phyloP scores from a whole-genome alignment of 2,329 filamentous ascomycete genomes.

The Diaporthe capsici region DNA sequence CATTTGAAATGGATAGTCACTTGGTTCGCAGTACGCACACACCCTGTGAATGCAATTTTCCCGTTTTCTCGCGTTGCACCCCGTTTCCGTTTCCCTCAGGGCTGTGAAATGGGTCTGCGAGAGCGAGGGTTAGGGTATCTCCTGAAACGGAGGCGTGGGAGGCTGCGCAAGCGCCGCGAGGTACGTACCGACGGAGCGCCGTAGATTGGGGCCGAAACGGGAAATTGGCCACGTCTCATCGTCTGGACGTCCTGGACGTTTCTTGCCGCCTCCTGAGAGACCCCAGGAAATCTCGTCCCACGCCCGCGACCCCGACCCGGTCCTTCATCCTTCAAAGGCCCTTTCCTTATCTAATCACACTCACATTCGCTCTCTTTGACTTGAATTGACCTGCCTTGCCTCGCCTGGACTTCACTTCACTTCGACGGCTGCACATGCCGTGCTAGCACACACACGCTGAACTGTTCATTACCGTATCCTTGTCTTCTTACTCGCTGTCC shows the following conservation, averaged over 20 bases:
- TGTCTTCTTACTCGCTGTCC: not conserved
- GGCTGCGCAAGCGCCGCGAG: not conserved
- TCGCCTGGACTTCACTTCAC: conserved; percentile 2
- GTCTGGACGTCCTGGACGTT: not conserved
- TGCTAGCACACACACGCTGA: not conserved
- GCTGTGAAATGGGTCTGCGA: not conserved
- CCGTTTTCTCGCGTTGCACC: not conserved
- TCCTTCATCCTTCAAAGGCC: conserved; percentile 27
- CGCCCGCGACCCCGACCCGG: conserved; percentile 7
- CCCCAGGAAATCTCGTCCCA: conserved; percentile 4
- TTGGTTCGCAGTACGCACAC: not conserved
- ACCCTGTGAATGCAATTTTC: not conserved
- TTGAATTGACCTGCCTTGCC: not conserved
- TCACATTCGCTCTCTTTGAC: conserved; percentile 12
- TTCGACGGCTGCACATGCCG: conserved; percentile 15
- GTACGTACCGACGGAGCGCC: conserved; percentile 11
- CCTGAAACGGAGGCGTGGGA: conserved; percentile 4
- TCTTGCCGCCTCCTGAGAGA: conserved; percentile 21
- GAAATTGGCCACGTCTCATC: conserved; percentile 42
- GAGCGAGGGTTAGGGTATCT: not conserved
- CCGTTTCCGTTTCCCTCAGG: not conserved
- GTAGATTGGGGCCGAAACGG: conserved; percentile 32
- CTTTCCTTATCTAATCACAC: conserved; percentile 32
- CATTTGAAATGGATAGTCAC: not conserved
- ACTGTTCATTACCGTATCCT: not conserved